phyloP scores from a whole-genome alignment of 352 stramenopile genomes.

The Phytophthora rubi region DNA sequence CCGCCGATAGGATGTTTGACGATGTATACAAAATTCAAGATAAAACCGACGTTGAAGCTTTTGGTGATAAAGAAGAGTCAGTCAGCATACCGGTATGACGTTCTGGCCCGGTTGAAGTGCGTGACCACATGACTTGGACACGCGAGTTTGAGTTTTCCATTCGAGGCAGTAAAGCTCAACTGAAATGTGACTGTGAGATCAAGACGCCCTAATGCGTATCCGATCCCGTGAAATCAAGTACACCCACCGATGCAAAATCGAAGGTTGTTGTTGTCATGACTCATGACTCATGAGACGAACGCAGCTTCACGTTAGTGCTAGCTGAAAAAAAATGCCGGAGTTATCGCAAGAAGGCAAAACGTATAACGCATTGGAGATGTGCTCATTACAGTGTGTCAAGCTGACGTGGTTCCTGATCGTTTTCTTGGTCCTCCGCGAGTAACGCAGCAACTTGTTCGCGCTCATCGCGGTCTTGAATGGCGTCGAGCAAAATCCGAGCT shows the following conservation, averaged over 20 bases:
- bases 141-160: no score
- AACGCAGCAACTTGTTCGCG: constrained; percentile 40
- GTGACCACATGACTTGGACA: not conserved
- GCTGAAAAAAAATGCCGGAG: no score
- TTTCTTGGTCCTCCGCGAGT: constrained; percentile 29
- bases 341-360: not conserved
- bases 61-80: constrained; percentile 4
- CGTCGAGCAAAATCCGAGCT: constrained; percentile 39
- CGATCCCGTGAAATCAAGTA: no score
- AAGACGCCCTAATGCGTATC: no score
- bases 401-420: constrained; percentile 18
- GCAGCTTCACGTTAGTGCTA: no score
- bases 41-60: constrained; percentile 24
- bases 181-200: not conserved
- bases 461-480: constrained; percentile 41
- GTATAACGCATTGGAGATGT: not conserved
- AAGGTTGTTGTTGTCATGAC: no score
- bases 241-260: no score
- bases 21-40: constrained; percentile 25
- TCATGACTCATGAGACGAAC: no score
- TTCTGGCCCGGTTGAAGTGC: not conserved
- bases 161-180: no score
- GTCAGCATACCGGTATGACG: not conserved
- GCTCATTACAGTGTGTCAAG: constrained; percentile 18
- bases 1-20: constrained; percentile 27